These are phyloP conservation scores for Mucor piriformis DNA, from an alignment of 371 early-diverging fungal genomes.

Conservation along the genomic window DNA sequence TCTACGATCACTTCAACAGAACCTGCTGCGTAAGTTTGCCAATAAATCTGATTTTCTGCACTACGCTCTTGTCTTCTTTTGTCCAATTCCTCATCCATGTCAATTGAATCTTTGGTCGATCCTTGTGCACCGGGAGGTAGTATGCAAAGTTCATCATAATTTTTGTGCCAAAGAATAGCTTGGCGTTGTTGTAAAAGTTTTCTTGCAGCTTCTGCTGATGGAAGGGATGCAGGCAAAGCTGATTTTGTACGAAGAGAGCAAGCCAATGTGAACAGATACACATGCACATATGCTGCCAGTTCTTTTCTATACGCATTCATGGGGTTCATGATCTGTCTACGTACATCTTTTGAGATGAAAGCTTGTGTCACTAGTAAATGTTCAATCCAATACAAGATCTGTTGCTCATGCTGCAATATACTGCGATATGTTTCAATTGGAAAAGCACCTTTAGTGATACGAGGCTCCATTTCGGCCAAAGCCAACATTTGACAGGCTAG, in stretches of 20 bases:
- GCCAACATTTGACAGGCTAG: slow-evolving; percentile 26
- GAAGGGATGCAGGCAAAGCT: slow-evolving; percentile 42
- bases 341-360: slow-evolving; percentile 27
- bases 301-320: slow-evolving; percentile 40
- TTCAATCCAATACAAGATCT: slow-evolving; percentile 44
- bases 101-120: not conserved
- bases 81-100: not conserved
- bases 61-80: slow-evolving; percentile 1
- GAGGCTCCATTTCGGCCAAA: slow-evolving; percentile 35
- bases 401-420: slow-evolving; percentile 36
- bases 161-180: slow-evolving; percentile 25
- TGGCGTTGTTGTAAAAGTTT: slow-evolving; percentile 32
- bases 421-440: slow-evolving; percentile 29
- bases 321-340: slow-evolving; percentile 35
- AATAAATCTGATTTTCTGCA: slow-evolving; percentile 22
- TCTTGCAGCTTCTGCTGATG: slow-evolving; percentile 43
- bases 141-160: slow-evolving; percentile 14
- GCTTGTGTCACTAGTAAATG: slow-evolving; percentile 31
- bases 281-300: slow-evolving; percentile 41
- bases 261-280: slow-evolving; percentile 44
- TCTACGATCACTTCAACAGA: slow-evolving; percentile 39
- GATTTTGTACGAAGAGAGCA: slow-evolving; percentile 42
- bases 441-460: slow-evolving; percentile 42
- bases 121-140: not conserved
- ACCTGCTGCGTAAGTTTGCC: slow-evolving; percentile 50